Percentiles rank a stretch among this genome's conserved stretches.
Conservation (phyloP, 805 yeast genomes). For the Wickerhamomyces alni region DNA sequence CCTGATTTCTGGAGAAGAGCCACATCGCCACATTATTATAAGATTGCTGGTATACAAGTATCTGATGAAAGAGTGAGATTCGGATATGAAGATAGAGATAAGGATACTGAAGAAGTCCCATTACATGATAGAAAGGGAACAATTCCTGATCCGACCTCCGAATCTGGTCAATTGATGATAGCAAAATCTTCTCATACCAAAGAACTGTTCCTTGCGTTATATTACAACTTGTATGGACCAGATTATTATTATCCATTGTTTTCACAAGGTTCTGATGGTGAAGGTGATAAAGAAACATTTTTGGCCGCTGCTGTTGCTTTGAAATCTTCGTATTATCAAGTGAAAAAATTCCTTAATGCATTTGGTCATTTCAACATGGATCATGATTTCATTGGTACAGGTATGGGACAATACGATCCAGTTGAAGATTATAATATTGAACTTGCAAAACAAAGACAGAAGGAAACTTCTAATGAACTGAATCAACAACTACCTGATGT, state of each 20-base stretch:
- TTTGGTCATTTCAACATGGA: slow-evolving; percentile 43
- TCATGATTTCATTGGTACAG: slow-evolving; percentile 45
- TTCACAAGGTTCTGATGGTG: slow-evolving; percentile 50
- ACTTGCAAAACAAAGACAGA: slow-evolving; percentile 18
- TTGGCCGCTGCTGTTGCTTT: slow-evolving; percentile 55
- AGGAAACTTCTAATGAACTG: slow-evolving; percentile 9
- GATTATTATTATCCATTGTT: slow-evolving; percentile 43
- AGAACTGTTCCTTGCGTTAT: slow-evolving; percentile 48
- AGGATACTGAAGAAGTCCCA: slow-evolving; percentile 32
- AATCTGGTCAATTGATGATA: slow-evolving; percentile 58
- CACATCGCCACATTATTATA: slow-evolving; percentile 67
- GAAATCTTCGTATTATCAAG: slow-evolving; percentile 52
- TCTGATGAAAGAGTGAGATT: slow-evolving; percentile 32
- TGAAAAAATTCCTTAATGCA: slow-evolving; percentile 49
- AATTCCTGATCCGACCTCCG: slow-evolving; percentile 42
- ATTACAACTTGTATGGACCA: slow-evolving; percentile 28
- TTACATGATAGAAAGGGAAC: slow-evolving; percentile 56
- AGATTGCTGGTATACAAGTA: slow-evolving; percentile 54
- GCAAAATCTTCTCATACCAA: slow-evolving; percentile 49
- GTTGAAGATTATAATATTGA: slow-evolving; percentile 39
- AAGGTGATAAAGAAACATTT: slow-evolving; percentile 58
- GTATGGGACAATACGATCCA: slow-evolving; percentile 61
- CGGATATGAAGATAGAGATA: slow-evolving; percentile 33
- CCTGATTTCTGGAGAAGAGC: slow-evolving; percentile 89
- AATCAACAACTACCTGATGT: slow-evolving; percentile 12